Percentiles rank a stretch among this genome's conserved stretches.
Conservation (phyloP, 805 yeast species). For the Saccharomycopsis amapae region DNA sequence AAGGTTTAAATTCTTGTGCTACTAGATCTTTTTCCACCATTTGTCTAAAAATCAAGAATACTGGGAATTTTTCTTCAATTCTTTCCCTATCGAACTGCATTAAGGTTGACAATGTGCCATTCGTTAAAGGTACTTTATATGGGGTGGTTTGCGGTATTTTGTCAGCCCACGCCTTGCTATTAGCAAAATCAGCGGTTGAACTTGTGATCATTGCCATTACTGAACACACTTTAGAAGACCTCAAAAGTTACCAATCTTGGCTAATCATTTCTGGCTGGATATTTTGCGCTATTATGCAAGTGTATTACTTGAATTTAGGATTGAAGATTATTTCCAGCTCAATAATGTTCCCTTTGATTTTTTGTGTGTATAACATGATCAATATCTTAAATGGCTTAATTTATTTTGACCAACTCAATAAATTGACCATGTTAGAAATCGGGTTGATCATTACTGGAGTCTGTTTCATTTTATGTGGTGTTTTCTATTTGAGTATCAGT, state of each 20-base stretch:
- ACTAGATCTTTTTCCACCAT: no score
- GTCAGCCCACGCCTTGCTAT: slow-evolving; percentile 76
- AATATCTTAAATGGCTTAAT: slow-evolving; percentile 62
- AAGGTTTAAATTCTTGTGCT: no score
- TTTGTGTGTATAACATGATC: slow-evolving; percentile 70
- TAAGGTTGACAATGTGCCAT: slow-evolving; percentile 21
- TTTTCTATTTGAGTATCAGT: slow-evolving; percentile 55
- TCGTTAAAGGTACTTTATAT: slow-evolving; percentile 50
- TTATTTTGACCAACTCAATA: slow-evolving; percentile 44
- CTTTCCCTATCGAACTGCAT: no score
- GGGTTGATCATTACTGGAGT: slow-evolving; percentile 45
- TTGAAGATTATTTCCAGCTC: slow-evolving; percentile 65
- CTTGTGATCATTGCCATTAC: slow-evolving; percentile 43
- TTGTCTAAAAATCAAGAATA: not conserved
- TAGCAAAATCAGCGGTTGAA: slow-evolving; percentile 82
- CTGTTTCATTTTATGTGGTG: slow-evolving; percentile 45
- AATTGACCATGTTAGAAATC: slow-evolving; percentile 31
- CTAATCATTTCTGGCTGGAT: slow-evolving; percentile 48
- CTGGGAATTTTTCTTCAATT: no score
- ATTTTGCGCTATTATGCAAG: slow-evolving; percentile 59
- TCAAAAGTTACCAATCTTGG: slow-evolving; percentile 39
- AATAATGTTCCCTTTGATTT: slow-evolving; percentile 75
- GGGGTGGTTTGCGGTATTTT: slow-evolving; percentile 70
- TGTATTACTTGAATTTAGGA: slow-evolving; percentile 69
- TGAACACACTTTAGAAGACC: slow-evolving; percentile 31